These are phyloP conservation scores for Ophiostoma sp. DNA, from an alignment of 2,329 filamentous ascomycete species.

Conservation along the genomic window DNA sequence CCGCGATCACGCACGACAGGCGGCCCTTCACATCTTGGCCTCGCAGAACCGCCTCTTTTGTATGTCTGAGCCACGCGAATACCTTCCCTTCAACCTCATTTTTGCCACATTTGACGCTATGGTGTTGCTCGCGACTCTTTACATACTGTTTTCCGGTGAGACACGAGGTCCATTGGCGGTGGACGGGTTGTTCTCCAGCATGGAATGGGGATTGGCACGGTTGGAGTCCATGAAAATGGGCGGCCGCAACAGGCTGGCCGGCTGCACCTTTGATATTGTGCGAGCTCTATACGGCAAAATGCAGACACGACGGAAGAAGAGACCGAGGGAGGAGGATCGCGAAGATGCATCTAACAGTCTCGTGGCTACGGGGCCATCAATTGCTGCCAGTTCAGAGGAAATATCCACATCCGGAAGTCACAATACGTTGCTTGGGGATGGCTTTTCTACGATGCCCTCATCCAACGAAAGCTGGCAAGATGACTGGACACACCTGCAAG, in stretches of 20 bases:
- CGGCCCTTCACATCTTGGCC: not conserved
- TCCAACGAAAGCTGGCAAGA: not conserved
- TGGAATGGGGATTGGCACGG: slow-evolving; percentile 11
- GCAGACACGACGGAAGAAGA: not conserved
- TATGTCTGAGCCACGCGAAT: slow-evolving; percentile 7
- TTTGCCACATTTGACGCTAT: slow-evolving; percentile 19
- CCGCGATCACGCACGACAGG: not conserved
- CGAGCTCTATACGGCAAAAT: slow-evolving; percentile 3
- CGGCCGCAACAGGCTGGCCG: not conserved
- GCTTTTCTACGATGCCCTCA: not conserved
- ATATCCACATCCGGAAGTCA: not conserved
- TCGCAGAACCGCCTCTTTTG: not conserved
- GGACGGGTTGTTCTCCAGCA: not conserved
- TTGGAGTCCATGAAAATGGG: not conserved
- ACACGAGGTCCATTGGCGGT: not conserved
- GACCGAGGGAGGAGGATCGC: not conserved
- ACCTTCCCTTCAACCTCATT: slow-evolving; percentile 8
- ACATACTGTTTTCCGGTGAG: not conserved
- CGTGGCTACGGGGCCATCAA: not conserved
- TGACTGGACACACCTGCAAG: not conserved
- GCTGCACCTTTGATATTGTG: not conserved
- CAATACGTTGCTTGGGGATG: not conserved
- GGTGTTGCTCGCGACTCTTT: slow-evolving; percentile 3
- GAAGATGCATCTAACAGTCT: no score
- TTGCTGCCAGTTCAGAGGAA: not conserved